Evolutionary conservation across 208 protist species (phyloP).

Genomic region (Angomonas ambiguus): DNA sequence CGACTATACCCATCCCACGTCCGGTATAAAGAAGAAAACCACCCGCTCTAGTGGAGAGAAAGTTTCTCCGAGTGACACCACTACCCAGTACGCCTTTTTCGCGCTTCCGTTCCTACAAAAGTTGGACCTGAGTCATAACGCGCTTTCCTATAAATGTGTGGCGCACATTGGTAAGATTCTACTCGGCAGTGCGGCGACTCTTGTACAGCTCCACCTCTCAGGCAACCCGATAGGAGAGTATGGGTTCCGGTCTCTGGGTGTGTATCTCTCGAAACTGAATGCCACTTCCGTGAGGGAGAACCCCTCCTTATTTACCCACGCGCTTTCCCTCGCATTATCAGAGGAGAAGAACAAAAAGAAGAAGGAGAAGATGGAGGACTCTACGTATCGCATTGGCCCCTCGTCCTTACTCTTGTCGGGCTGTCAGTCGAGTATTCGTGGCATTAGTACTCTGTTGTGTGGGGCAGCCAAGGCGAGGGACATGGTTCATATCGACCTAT

Average conservation of each 20-base stretch:
- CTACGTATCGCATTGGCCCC: background rate
- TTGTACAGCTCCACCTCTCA: constrained; percentile 52
- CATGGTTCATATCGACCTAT: constrained; percentile 14
- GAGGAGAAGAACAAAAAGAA: background rate
- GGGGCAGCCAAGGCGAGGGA: constrained; percentile 55
- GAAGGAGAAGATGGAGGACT: background rate
- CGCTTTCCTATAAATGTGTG: constrained; percentile 53
- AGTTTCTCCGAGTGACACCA: background rate
- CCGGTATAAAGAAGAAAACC: background rate
- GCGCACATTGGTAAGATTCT: constrained; percentile 59
- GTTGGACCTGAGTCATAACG: constrained; percentile 68
- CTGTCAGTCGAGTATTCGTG: constrained; percentile 26
- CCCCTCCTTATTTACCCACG: background rate
- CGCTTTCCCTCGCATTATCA: background rate
- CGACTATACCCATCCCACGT: background rate
- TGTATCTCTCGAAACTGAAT: constrained; percentile 62
- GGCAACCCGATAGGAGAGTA: constrained; percentile 67
- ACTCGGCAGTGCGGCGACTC: constrained; percentile 51
- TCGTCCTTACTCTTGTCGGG: background rate
- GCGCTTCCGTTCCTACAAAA: constrained; percentile 36
- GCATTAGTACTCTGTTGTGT: constrained; percentile 57
- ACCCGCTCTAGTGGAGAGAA: background rate
- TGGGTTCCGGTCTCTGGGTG: constrained; percentile 68
- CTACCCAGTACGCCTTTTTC: constrained; percentile 5
- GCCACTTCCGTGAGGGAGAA: constrained; percentile 22